Conservation (phyloP, 139 green algal species). For the Marvania coccoides region DNA sequence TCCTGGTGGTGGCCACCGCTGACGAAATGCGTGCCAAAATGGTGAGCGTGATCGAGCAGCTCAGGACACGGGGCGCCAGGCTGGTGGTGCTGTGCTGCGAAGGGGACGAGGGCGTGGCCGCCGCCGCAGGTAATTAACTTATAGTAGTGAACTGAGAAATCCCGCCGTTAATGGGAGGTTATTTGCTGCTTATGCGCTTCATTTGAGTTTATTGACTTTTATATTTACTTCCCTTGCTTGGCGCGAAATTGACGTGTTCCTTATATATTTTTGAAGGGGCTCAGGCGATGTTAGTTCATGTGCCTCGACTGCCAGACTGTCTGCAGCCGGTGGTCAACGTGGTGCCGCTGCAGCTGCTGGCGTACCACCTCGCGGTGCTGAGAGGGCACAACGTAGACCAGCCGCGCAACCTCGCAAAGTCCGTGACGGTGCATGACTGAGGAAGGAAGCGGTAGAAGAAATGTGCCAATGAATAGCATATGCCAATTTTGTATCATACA, state of each 20-base stretch:
- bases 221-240: too few species aligned
- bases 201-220: too few species aligned
- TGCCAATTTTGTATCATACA: too few species aligned
- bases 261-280: too few species aligned
- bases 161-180: too few species aligned
- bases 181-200: too few species aligned
- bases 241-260: too few species aligned
- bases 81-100: constrained; percentile 85
- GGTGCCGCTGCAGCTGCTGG: constrained; percentile 91
- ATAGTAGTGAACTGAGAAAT: background rate
- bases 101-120: constrained; percentile 47
- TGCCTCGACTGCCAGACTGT: constrained; percentile 65
- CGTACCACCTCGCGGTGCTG: constrained; percentile 90
- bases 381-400: constrained; percentile 93
- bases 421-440: constrained; percentile 72
- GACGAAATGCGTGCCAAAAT: constrained; percentile 84
- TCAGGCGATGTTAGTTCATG: constrained; percentile 27
- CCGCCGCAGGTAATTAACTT: constrained; percentile 11
- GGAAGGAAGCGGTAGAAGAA: background rate
- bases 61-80: constrained; percentile 61
- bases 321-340: constrained; percentile 96
- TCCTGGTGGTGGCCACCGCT: constrained; percentile 83
- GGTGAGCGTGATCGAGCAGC: constrained; percentile 84
- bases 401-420: constrained; percentile 95
- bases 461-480: too few species aligned